Percentiles rank a stretch among this genome's conserved stretches.
Conservation (phyloP, 2,329 filamentous ascomycete genomes). For the Colletotrichum trifolii region DNA sequence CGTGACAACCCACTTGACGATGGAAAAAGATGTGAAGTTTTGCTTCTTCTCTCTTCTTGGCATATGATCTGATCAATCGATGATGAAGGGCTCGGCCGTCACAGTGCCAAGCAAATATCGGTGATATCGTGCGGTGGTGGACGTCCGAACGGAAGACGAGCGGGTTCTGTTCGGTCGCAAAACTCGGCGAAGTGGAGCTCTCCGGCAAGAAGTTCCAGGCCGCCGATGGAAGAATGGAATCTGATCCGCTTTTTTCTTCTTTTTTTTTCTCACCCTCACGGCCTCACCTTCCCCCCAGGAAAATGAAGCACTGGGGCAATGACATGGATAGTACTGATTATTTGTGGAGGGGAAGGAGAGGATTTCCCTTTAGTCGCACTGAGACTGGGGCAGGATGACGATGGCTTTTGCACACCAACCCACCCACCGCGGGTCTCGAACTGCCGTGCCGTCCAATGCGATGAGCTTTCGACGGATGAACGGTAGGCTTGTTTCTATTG, state of each 20-base stretch:
- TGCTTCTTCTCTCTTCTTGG: too few species aligned
- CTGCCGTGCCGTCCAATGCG: too few species aligned
- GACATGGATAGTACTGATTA: conserved; percentile 13
- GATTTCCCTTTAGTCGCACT: conserved; percentile 6
- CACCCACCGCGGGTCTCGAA: neutral
- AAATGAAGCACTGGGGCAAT: conserved; percentile 9
- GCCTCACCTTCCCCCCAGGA: neutral
- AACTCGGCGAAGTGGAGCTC: neutral
- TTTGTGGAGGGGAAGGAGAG: conserved; percentile 5
- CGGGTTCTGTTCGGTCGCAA: neutral
- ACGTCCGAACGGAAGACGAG: neutral
- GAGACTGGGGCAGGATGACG: conserved; percentile 23
- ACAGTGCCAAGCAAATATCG: too few species aligned
- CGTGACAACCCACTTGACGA: too few species aligned
- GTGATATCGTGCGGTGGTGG: neutral
- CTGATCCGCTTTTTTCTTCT: neutral
- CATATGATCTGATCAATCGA: too few species aligned
- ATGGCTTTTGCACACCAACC: conserved; percentile 3
- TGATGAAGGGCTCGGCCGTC: too few species aligned
- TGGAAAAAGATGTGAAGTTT: too few species aligned
- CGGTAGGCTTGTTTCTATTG: neutral
- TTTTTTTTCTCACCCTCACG: neutral
- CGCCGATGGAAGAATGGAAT: neutral
- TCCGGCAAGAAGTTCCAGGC: conserved; percentile 18
- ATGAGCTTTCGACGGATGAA: neutral